phyloP scores from a whole-genome alignment of 495 filamentous ascomycete genomes.

The Talaromyces thailandensis region DNA sequence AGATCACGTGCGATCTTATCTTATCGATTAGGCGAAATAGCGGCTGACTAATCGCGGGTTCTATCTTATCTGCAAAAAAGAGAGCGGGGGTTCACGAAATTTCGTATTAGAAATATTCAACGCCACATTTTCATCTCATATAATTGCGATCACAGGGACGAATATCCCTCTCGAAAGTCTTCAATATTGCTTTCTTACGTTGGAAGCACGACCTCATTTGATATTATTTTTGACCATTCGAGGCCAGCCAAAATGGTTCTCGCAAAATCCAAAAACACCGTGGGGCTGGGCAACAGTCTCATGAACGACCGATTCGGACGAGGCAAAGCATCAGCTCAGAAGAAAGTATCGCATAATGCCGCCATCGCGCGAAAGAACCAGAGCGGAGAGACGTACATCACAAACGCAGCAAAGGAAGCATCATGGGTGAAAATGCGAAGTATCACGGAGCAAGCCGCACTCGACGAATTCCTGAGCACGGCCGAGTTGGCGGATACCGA shows the following conservation, averaged over 20 bases:
- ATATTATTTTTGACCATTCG: conserved; percentile 9
- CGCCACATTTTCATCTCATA: not conserved
- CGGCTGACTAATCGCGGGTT: conserved; percentile 15
- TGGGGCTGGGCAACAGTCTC: conserved; percentile 84
- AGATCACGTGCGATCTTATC: conserved; percentile 23
- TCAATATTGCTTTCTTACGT: not conserved
- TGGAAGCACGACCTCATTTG: not conserved
- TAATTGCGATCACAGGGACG: not conserved
- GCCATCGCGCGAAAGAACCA: conserved; percentile 33
- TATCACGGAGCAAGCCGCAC: conserved; percentile 91
- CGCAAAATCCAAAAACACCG: conserved; percentile 88
- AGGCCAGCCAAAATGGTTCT: conserved; percentile 62
- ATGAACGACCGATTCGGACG: conserved; percentile 94
- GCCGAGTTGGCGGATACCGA: conserved; percentile 95
- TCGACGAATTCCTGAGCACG: conserved; percentile 79
- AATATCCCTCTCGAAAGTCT: not conserved
- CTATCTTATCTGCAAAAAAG: conserved; percentile 19
- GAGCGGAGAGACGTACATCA: conserved; percentile 38
- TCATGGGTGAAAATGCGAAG: conserved; percentile 81
- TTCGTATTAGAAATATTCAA: conserved; percentile 6
- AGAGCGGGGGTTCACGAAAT: conserved; percentile 4
- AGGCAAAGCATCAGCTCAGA: conserved; percentile 67
- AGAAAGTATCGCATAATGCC: conserved; percentile 57
- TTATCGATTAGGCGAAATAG: conserved; percentile 8
- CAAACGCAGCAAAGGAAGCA: conserved; percentile 38